Base-by-base conservation (phyloP, 345 rosid genomes). In the Geranium brycei region DNA sequence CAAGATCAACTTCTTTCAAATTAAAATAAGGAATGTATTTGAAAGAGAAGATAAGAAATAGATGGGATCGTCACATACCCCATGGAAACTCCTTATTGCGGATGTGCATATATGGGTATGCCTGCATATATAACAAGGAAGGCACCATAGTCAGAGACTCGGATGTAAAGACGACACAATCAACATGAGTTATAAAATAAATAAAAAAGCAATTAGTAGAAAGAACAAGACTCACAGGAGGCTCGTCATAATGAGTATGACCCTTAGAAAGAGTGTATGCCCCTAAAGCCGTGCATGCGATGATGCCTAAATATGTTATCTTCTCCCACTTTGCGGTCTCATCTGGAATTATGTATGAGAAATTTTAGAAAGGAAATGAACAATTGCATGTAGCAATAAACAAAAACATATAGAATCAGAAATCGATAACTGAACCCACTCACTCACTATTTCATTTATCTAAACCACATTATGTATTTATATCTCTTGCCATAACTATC, bases 61-160 rank as follows among this genome's bases (percentile, higher is more conserved):
- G n/a, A 64, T 3, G 31, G 56, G 0, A 2, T 31, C 23, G 6
- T 68, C 15, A 71, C 80, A 66, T 91, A 93, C 99, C 99, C 99
- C 95, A 93, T 55, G 99, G 97, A 53, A 91, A 93, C 86, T 93
- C 97, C 84, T 91, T 93, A 77, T 87, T 91, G 71, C 97, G 97
- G 74, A 93, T 81, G 80, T 88, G 96, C 85, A 93, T n/a, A 77
- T 87, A 88, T 0, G 88, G 80, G 66, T 88, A 93, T 0, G 92
- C 59, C 99, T 93, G 89, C 73, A 73, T 28, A 17, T 19, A 61
- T 30, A 57, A 19, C 71, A 55, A 62, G 57, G 4, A 31, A 61
- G 40, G 15, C 2, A 59, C 18, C 32, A 56, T 16, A 47, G 32
- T 77, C 60, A 68, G 28, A 23, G 28, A 23, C 28, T 23, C 28